Evolutionary conservation across 1,139 yeast genomes (phyloP).

Genomic region (Hemisphaericaspora lyxosophila): DNA sequence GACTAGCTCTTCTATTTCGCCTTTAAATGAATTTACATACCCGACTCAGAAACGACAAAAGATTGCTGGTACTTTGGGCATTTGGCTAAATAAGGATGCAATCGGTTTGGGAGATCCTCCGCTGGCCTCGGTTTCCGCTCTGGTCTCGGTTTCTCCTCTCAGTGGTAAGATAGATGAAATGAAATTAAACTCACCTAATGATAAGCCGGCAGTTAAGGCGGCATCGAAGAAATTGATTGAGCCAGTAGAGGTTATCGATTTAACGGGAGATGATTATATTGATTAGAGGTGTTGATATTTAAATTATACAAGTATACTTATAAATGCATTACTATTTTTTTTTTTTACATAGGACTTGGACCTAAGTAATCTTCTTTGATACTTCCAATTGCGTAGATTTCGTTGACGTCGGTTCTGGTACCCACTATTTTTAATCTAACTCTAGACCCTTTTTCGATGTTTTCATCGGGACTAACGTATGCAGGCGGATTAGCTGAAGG

Average conservation of each 20-base stretch:
- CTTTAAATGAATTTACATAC: background rate
- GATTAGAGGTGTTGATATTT: conserved; percentile 1
- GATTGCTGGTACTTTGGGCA: conserved; percentile 22
- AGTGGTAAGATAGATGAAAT: conserved; percentile 5
- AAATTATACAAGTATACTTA: conserved; percentile 1
- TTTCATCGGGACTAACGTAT: conserved; percentile 94
- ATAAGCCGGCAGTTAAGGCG: too few species aligned
- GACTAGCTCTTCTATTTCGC: too few species aligned
- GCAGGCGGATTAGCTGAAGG: conserved; percentile 98
- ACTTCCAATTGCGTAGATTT: conserved; percentile 95
- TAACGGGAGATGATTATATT: conserved; percentile 9
- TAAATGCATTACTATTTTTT: background rate
- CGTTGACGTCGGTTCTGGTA: conserved; percentile 95
- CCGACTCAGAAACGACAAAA: conserved; percentile 19
- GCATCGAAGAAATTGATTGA: conserved; percentile 3
- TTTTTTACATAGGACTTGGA: conserved; percentile 52
- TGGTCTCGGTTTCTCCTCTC: conserved; percentile 6
- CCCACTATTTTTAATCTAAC: conserved; percentile 96
- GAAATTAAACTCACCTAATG: conserved; percentile 4
- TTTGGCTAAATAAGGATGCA: conserved; percentile 18
- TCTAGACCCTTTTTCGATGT: conserved; percentile 89
- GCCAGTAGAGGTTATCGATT: conserved; percentile 8
- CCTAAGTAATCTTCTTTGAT: conserved; percentile 97
- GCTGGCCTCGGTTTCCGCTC: background rate
- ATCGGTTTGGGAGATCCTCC: conserved; percentile 5